Base-by-base conservation (phyloP, 352 stramenopile species). In the Plasmopara muralis region DNA sequence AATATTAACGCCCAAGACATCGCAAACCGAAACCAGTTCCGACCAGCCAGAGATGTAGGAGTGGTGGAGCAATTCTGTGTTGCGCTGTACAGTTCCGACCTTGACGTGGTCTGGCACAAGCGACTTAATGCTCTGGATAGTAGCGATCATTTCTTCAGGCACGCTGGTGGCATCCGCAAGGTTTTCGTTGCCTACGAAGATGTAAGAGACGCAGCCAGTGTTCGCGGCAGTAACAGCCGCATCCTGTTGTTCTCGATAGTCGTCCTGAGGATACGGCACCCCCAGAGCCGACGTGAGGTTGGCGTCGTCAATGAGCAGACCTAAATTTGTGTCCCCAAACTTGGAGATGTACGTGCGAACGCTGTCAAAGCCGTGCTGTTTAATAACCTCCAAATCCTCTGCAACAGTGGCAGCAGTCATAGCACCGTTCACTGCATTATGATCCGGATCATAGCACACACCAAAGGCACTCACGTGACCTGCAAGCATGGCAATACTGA, bases 141-240 rank as follows among this genome's bases (percentile, higher is more conserved):
- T 38, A 4, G 34, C 16, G 51, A 69, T 64, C 56, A 82, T 70
- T 0, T 65, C 61, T 2, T 16, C 6, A 0, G 71, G 69, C 14
- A 82, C 71, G 0, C 7, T 53, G 25, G 7, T 41, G 9, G 53
- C 35, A 28, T 34, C 41, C 4, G 54, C 67, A 38, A 84, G 56
- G 48, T 87, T 85, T 45, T 87, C 76, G 42, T 87, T 85, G 12
- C 76, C 76, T 35, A 85, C 60, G 25, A 87, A 79, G 46, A 87
- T 78, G 51, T 80, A 80, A 35, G 61, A 48, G 15, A 87, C 70
- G 28, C 48, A 58, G 25, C 71, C 69, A 8, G 37, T 52, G 4
- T 65, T 69, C n/a, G 70, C 68, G 0, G 72, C 68, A 16, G 50
- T 55, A 30, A 83, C 18, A 14, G 76, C 73, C 15, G 66, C 63